Evolutionary conservation across 768 basidiomycete species (phyloP).

Genomic region (Tulasnella sp.): DNA sequence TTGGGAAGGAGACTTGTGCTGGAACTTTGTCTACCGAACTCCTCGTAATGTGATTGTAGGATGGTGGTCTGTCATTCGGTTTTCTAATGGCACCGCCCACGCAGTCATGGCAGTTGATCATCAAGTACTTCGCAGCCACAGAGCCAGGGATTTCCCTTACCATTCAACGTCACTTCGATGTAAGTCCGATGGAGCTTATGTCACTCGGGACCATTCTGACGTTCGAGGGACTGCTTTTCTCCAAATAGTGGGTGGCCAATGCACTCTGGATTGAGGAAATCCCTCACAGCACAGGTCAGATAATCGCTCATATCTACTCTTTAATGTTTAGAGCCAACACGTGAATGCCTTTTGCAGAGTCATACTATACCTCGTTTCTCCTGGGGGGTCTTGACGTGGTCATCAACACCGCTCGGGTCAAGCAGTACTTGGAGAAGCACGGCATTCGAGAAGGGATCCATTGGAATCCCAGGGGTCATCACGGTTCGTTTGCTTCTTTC

Average conservation of each 20-base stretch:
- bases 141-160: slow-evolving; percentile 87
- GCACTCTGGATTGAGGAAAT: slow-evolving; percentile 89
- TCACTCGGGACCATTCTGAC: neutral
- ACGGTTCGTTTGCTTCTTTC: slow-evolving; percentile 43
- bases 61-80: neutral
- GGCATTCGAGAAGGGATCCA: slow-evolving; percentile 63
- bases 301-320: neutral
- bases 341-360: slow-evolving; percentile 43
- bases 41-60: slow-evolving; percentile 54
- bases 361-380: slow-evolving; percentile 63
- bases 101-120: slow-evolving; percentile 71
- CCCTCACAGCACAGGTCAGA: slow-evolving; percentile 46
- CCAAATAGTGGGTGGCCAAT: slow-evolving; percentile 66
- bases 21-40: slow-evolving; percentile 79
- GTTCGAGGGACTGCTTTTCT: neutral
- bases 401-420: slow-evolving; percentile 60
- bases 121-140: slow-evolving; percentile 83
- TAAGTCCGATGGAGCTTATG: neutral
- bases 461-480: slow-evolving; percentile 59
- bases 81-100: neutral
- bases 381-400: slow-evolving; percentile 79
- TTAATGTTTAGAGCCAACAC: neutral
- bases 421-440: slow-evolving; percentile 55
- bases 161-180: slow-evolving; percentile 72
- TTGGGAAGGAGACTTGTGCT: slow-evolving; percentile 95